Conservation (phyloP, 257 asterid species). For the Vinca minor region DNA sequence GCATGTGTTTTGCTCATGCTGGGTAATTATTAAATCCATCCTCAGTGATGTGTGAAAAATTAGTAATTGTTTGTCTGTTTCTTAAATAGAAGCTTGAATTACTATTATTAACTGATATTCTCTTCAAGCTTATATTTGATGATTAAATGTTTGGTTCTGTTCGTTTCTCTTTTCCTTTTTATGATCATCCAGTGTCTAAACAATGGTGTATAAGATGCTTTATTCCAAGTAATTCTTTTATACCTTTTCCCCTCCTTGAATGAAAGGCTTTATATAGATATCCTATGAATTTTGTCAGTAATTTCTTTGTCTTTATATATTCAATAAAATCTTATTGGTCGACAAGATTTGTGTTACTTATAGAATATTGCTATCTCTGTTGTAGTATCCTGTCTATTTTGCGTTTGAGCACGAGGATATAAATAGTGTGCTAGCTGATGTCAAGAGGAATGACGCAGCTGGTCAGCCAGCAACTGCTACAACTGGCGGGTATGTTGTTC, state of each 20-base stretch:
- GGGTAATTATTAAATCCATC: background rate
- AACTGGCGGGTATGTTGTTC: constrained; percentile 88
- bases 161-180: background rate
- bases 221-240: background rate
- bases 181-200: background rate
- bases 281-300: no score
- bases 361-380: constrained; percentile 19
- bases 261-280: background rate
- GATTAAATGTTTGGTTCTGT: background rate
- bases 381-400: constrained; percentile 94
- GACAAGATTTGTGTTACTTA: background rate
- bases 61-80: background rate
- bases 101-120: background rate
- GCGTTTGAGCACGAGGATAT: constrained; percentile 74
- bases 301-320: background rate
- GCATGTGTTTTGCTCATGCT: background rate
- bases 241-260: background rate
- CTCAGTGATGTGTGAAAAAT: background rate
- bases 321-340: background rate
- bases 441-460: constrained; percentile 74
- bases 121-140: background rate
- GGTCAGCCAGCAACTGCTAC: constrained; percentile 97
- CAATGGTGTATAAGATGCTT: no score
- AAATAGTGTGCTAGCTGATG: constrained; percentile 66
- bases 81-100: background rate